Evolutionary conservation across 1,284 basidiomycete species (phyloP), one percentile per base, ranked within the genome.

Genomic region (Moniliophthora roreri): DNA sequence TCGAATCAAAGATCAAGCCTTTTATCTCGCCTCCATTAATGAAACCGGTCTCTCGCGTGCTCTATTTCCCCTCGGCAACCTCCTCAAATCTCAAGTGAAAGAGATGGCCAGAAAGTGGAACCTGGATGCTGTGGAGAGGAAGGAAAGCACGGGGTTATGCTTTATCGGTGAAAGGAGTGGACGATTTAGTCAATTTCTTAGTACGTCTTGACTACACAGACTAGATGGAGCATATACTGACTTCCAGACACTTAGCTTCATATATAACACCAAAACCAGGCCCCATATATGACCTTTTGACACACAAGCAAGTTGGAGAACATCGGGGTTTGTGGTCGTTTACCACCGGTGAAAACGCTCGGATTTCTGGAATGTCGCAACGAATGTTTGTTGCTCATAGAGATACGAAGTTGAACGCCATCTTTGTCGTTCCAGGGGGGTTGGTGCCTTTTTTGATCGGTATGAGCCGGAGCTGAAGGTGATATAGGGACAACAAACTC

Each of bases 111-210:
- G 70, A 4, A 67, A 81, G 38, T 82, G 81, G 66, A 70, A 68
- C 0, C 72, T 99, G 9, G 87, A 89, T 1, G 97, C 91, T 0
- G 92, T 93, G 1, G 75, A 81, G 1, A 79, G 93, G 51, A 78
- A 78, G 20, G 96, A 99, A 66, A 95, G 91, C 68, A 96, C 98
- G 89, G 96, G 96, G 0, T 81, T 98, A n/a, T 98, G 96, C 66
- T 98, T 98, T 61, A 87, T 98, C 7, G 96, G 95, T 11, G 82
- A 95, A 69, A 83, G 87, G 62, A 46, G 44, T 16, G 77, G 79
- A 15, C 80, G 75, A 50, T 96, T 96, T 63, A 77, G 79, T 40
- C 72, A 82, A 13, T 96, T 95, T 64, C 69, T 96, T 45, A 80
- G 93, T 93, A 55, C 51, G 71, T 62, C 42, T 46, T 48, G 44